Evolutionary conservation across 2,329 filamentous ascomycete species (phyloP).

Genomic region (Fusarium piperis): DNA sequence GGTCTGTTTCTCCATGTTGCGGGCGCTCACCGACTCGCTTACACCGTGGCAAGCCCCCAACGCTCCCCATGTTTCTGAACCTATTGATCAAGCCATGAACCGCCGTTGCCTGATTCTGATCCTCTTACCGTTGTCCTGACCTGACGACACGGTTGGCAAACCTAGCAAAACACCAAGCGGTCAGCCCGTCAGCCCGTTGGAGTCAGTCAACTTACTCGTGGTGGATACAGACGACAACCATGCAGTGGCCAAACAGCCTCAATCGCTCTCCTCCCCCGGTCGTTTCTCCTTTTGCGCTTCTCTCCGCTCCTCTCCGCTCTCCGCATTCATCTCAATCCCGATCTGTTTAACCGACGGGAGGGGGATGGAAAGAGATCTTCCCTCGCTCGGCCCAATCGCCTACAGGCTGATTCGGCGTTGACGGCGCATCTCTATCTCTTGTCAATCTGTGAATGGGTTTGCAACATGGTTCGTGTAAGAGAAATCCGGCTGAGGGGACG

Average conservation of each 20-base stretch:
- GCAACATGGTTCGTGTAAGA: conserved; percentile 51
- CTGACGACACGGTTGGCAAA: conserved; percentile 10
- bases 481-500: conserved; percentile 42
- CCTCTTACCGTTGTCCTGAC: conserved; percentile 20
- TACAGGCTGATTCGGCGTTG: conserved; percentile 25
- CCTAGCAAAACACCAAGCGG: conserved; percentile 21
- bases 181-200: conserved; percentile 8
- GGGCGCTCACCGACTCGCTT: conserved; percentile 19
- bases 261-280: conserved; percentile 12
- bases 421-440: conserved; percentile 38
- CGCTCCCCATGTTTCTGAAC: conserved; percentile 15
- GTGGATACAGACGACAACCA: conserved; percentile 4
- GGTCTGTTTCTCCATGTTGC: conserved; percentile 1
- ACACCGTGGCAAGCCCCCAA: conserved; percentile 8
- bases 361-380: conserved; percentile 8
- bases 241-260: conserved; percentile 24
- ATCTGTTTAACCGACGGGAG: conserved; percentile 38
- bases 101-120: conserved; percentile 34
- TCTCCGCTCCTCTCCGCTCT: conserved; percentile 32
- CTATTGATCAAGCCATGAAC: conserved; percentile 27
- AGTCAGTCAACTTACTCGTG: conserved; percentile 22
- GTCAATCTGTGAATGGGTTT: conserved; percentile 43
- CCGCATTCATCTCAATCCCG: conserved; percentile 31
- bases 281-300: conserved; percentile 20
- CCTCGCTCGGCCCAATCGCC: conserved; percentile 35